Conservation (phyloP, 228 moss, liverwort and hornwort species). For the Sphagnum fallax region DNA sequence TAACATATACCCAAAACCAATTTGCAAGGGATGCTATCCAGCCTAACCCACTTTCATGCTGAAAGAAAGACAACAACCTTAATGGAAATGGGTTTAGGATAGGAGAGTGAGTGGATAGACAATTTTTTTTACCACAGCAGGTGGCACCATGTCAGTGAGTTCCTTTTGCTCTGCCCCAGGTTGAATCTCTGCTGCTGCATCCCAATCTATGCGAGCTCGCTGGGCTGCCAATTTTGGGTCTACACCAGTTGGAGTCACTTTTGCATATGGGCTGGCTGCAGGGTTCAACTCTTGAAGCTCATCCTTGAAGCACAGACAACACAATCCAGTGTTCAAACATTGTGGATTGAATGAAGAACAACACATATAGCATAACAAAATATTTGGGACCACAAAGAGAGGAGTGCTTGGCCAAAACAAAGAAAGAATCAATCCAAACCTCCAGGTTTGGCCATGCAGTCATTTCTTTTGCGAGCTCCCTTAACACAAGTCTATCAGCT, state of each 20-base stretch:
- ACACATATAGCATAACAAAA: too few species aligned
- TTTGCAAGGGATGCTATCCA: not conserved
- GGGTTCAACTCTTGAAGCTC: constrained; percentile 32
- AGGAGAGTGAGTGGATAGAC: not conserved
- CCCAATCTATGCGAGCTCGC: constrained; percentile 86
- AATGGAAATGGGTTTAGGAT: too few species aligned
- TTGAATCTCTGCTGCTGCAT: constrained; percentile 70
- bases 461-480: constrained; percentile 90
- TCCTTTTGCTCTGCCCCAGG: constrained; percentile 56
- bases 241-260: constrained; percentile 82
- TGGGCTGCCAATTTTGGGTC: constrained; percentile 84
- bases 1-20: not conserved
- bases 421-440: constrained; percentile 24
- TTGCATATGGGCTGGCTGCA: constrained; percentile 73
- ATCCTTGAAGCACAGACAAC: constrained; percentile 32
- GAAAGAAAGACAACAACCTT: too few species aligned
- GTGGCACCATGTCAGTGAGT: constrained; percentile 69
- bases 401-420: not conserved
- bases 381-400: too few species aligned
- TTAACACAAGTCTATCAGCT: constrained; percentile 54
- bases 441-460: constrained; percentile 84
- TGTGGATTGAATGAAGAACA: too few species aligned
- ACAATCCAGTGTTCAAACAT: too few species aligned
- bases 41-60: not conserved
- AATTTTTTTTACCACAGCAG: constrained; percentile 57